Base-by-base conservation (phyloP, 331 rosid species). In the Quercus phellos region DNA sequence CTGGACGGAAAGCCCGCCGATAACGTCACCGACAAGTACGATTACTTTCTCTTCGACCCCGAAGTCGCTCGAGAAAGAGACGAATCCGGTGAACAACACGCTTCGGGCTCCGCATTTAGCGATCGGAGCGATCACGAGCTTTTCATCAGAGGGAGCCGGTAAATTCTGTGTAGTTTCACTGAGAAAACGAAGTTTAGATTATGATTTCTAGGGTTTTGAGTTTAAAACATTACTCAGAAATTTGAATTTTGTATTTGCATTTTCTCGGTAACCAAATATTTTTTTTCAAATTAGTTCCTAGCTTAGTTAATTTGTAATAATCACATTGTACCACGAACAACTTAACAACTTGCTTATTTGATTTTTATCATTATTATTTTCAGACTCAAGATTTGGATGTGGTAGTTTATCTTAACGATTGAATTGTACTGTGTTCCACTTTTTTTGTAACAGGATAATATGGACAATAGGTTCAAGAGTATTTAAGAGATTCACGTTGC, bases 391-490 rank as follows among this genome's bases (percentile, higher is more conserved):
- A 6, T 35, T 35, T 35, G 9, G 42, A 35, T 35, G 2, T 35
- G 42, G 2, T 35, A n/a, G 46, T 74, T 38, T 50, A 60, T 29
- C 53, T 34, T 50, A 24, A 2, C 7, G 4, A 51, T 12, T 27
- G 29, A 7, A 19, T 55, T 5, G 3, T 4, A 6, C 0, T 35
- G 61, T 74, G 21, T 24, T 35, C 18, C 51, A n/a, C 50, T 78
- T 69, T 22, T 22, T 81, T 56, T 67, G 74, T 75, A 70, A 55
- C 88, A 94, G 98, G 89, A 92, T 94, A 70, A 88, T 87, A 75
- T 94, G 98, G 98, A 85, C 97, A 54, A 87, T 91, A 1, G 97
- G 96, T 83, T 89, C 98, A 17, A 78, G 97, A 75, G 98, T 94
- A 50, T 90, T 87, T 75, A 94, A 89, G 89, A 81, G 98, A 55